These are phyloP conservation scores for Taiozyma sp. DNA, from an alignment of 1,139 yeast species.

Conservation along the genomic window DNA sequence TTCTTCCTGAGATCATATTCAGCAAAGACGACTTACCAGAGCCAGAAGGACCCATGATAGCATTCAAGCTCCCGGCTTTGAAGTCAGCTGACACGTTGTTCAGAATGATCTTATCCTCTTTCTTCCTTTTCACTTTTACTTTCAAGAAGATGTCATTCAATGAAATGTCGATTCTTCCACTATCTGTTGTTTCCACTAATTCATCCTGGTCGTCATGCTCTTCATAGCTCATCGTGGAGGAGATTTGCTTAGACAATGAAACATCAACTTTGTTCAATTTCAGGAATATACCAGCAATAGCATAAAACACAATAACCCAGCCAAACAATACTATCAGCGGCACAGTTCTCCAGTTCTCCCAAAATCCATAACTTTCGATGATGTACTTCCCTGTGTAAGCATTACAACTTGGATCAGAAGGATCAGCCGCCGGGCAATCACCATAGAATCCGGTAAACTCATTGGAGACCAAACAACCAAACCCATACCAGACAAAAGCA, in stretches of 20 bases:
- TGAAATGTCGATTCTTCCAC: conserved; percentile 16
- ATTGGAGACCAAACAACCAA: conserved; percentile 64
- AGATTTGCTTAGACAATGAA: conserved; percentile 14
- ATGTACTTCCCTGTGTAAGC: conserved; percentile 49
- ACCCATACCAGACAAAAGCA: conserved; percentile 74
- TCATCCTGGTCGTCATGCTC: not conserved
- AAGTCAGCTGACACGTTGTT: conserved; percentile 53
- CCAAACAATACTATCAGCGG: conserved; percentile 64
- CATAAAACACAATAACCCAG: conserved; percentile 55
- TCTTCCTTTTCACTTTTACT: conserved; percentile 4
- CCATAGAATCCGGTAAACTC: conserved; percentile 62
- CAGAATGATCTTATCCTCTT: conserved; percentile 32
- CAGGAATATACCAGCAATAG: conserved; percentile 32
- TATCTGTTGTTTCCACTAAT: conserved; percentile 7
- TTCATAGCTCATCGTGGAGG: conserved; percentile 2
- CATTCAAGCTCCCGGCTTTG: conserved; percentile 59
- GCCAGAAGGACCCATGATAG: conserved; percentile 88
- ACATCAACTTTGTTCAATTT: conserved; percentile 18
- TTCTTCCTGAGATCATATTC: conserved; percentile 61
- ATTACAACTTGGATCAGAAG: conserved; percentile 35
- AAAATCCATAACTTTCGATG: conserved; percentile 54
- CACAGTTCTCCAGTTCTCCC: conserved; percentile 57
- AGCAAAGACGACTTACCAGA: conserved; percentile 78
- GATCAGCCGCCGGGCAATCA: conserved; percentile 46
- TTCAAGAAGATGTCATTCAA: conserved; percentile 6